phyloP scores from a whole-genome alignment of 2,329 filamentous ascomycete species.

The Fusarium dlaminii region DNA sequence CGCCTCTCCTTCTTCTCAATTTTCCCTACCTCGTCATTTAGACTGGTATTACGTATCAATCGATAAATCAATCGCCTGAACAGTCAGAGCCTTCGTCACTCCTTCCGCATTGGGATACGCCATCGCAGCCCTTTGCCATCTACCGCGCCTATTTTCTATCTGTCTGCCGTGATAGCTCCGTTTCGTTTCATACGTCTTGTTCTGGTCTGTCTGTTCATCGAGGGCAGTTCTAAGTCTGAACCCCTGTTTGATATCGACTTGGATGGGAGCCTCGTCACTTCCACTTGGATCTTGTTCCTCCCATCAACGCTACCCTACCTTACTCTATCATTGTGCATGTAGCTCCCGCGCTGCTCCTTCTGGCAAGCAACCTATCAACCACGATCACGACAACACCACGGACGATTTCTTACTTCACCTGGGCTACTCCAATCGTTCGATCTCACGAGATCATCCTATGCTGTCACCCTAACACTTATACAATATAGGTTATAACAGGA shows the following conservation, averaged over 20 bases:
- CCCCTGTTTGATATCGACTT: conserved; percentile 25
- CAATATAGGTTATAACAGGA: conserved; percentile 11
- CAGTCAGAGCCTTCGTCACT: conserved; percentile 23
- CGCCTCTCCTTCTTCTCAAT: neutral
- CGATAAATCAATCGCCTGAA: conserved; percentile 3
- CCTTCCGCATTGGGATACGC: conserved; percentile 9
- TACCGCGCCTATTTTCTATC: neutral
- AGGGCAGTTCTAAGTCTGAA: neutral
- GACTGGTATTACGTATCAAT: neutral
- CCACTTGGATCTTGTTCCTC: neutral
- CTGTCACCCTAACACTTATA: neutral
- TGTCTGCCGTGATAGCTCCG: conserved; percentile 11
- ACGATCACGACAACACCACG: neutral
- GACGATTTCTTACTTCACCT: neutral
- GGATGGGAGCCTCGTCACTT: neutral
- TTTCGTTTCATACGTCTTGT: conserved; percentile 2
- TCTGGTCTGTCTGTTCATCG: neutral
- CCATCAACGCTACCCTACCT: neutral
- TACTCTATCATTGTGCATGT: neutral
- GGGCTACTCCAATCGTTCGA: neutral
- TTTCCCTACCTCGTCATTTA: neutral
- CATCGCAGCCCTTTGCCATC: conserved; percentile 9
- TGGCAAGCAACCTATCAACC: conserved; percentile 7
- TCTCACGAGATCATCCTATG: neutral
- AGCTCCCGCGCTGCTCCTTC: neutral